phyloP scores from a whole-genome alignment of 805 yeast genomes.

The Candida ponderosae region DNA sequence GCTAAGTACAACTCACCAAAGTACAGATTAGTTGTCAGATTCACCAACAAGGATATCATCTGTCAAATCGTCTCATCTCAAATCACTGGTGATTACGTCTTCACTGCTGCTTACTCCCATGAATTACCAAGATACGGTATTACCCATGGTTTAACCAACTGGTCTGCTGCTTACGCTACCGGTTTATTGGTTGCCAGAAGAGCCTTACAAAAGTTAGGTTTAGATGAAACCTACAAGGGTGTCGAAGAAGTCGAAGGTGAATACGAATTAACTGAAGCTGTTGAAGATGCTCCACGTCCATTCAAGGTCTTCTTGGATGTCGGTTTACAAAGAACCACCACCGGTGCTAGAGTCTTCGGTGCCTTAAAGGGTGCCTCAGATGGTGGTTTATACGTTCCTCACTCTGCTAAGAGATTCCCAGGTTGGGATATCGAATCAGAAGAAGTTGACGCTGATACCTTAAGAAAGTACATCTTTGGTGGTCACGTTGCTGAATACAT shows the following conservation, averaged over 20 bases:
- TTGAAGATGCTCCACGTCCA: slow-evolving; percentile 99
- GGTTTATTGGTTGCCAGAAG: slow-evolving; percentile 99
- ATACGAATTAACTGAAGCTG: slow-evolving; percentile 96
- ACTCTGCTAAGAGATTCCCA: slow-evolving; percentile 99
- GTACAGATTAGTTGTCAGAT: slow-evolving; percentile 98
- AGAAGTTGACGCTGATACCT: slow-evolving; percentile 94
- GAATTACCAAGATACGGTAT: slow-evolving; percentile 98
- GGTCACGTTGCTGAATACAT: slow-evolving; percentile 99
- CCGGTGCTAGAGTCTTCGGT: slow-evolving; percentile 99
- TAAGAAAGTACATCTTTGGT: slow-evolving; percentile 99
- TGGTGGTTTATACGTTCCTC: slow-evolving; percentile 99
- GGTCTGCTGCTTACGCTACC: slow-evolving; percentile 99
- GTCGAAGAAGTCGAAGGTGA: slow-evolving; percentile 99
- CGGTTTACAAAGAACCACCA: slow-evolving; percentile 99
- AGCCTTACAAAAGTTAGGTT: slow-evolving; percentile 93
- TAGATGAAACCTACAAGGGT: slow-evolving; percentile 97
- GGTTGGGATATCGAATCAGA: slow-evolving; percentile 99
- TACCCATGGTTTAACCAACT: slow-evolving; percentile 97
- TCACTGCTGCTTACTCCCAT: slow-evolving; percentile 97
- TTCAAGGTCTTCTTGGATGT: slow-evolving; percentile 99
- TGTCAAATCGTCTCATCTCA: slow-evolving; percentile 96
- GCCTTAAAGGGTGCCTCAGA: slow-evolving; percentile 99
- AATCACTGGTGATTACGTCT: slow-evolving; percentile 93
- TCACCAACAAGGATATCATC: slow-evolving; percentile 99
- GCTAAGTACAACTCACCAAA: slow-evolving; percentile 99